A percentile compares a stretch with the other conserved stretches of the same genome.
Conservation (phyloP, 2,329 filamentous ascomycete genomes). For the Penicillium aurantiogriseum region DNA sequence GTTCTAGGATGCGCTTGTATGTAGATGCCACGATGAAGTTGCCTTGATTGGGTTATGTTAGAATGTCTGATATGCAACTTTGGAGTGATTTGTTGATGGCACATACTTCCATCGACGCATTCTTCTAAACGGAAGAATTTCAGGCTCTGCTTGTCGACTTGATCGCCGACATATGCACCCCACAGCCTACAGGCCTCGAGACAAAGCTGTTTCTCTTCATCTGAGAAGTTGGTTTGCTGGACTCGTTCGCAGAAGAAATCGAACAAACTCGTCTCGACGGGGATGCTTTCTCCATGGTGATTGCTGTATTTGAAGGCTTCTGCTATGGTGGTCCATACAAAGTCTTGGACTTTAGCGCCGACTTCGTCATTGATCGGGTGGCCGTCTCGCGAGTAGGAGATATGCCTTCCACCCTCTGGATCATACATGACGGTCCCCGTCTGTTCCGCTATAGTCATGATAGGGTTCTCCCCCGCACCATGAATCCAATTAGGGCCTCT, state of each 20-base stretch:
- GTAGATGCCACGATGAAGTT: conserved; percentile 63
- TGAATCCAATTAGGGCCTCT: conserved; percentile 67
- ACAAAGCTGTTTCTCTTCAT: conserved; percentile 48
- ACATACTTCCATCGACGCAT: conserved; percentile 58
- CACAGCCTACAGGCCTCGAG: conserved; percentile 59
- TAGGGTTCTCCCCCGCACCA: conserved; percentile 59
- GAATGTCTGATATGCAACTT: not conserved
- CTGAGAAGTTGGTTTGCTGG: conserved; percentile 37
- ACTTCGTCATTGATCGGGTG: conserved; percentile 37
- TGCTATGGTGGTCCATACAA: conserved; percentile 59
- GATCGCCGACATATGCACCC: conserved; percentile 63
- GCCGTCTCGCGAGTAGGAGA: conserved; percentile 50
- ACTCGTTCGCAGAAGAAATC: conserved; percentile 57
- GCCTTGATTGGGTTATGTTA: conserved; percentile 38
- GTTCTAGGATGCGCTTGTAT: conserved; percentile 57
- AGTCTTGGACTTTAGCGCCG: conserved; percentile 37
- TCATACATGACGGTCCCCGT: conserved; percentile 53
- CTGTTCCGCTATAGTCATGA: conserved; percentile 54
- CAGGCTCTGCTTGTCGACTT: conserved; percentile 59
- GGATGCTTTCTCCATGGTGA: conserved; percentile 51
- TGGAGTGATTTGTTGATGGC: not conserved
- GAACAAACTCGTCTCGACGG: conserved; percentile 52
- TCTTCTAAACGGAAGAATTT: conserved; percentile 66
- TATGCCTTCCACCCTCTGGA: conserved; percentile 52
- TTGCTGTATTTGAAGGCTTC: conserved; percentile 61